A percentile compares a stretch with the other conserved stretches of the same genome.
These are phyloP conservation scores for Phyllachora maydis DNA, from an alignment of 2,329 filamentous ascomycete genomes.

Conservation along the genomic window DNA sequence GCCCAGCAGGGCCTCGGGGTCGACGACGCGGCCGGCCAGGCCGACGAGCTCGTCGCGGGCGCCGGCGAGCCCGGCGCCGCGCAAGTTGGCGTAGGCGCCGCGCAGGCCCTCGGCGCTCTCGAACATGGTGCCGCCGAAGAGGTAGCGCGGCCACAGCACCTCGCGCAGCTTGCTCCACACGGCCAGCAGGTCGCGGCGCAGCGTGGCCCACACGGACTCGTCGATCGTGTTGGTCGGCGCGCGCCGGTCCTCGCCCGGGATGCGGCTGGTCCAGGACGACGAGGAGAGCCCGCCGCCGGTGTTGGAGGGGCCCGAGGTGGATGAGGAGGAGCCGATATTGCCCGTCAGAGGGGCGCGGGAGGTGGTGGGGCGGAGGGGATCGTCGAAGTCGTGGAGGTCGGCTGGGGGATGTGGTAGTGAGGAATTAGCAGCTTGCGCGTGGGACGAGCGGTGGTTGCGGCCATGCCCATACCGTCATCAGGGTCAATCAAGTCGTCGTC, in stretches of 20 bases:
- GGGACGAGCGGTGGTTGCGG: slow-evolving; percentile 1
- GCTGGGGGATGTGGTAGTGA: slow-evolving; percentile 21
- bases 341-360: slow-evolving; percentile 67
- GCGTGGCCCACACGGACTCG: slow-evolving; percentile 92
- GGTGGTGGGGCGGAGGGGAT: slow-evolving; percentile 53
- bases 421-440: neutral
- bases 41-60: slow-evolving; percentile 41
- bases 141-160: slow-evolving; percentile 87
- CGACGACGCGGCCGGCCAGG: slow-evolving; percentile 39
- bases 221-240: slow-evolving; percentile 89
- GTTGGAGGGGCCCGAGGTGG: slow-evolving; percentile 37
- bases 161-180: slow-evolving; percentile 98
- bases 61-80: slow-evolving; percentile 34
- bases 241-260: slow-evolving; percentile 80
- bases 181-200: slow-evolving; percentile 74
- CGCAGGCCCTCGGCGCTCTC: slow-evolving; percentile 31
- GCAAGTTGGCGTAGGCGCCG: slow-evolving; percentile 39
- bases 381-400: slow-evolving; percentile 82
- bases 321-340: slow-evolving; percentile 50
- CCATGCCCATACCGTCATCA: slow-evolving; percentile 41
- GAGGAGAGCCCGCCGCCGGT: too few species aligned
- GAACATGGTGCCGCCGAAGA: slow-evolving; percentile 53
- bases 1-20: slow-evolving; percentile 36
- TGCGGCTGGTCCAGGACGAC: slow-evolving; percentile 53
- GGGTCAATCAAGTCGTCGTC: slow-evolving; percentile 61